phyloP scores from a whole-genome alignment of 768 basidiomycete species.

The Xanthoconium stramineum region DNA sequence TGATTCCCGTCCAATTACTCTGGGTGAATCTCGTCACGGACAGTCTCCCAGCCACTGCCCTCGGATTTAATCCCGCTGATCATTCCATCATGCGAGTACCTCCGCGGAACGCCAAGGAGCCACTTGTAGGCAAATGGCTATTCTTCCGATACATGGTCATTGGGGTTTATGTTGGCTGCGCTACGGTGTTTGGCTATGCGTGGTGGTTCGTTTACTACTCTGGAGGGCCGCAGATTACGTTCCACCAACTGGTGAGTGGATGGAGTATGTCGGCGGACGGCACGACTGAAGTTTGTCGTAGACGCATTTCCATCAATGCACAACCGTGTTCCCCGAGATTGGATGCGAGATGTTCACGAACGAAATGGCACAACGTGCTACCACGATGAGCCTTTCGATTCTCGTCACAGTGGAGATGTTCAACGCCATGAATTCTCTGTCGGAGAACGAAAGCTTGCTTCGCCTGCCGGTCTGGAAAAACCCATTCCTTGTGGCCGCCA shows the following conservation, averaged over 20 bases:
- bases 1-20: conserved; percentile 95
- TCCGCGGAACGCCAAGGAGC: conserved; percentile 86
- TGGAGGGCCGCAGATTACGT: conserved; percentile 90
- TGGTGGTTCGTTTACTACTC: conserved; percentile 98
- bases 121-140: conserved; percentile 88
- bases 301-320: conserved; percentile 97
- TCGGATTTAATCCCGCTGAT: conserved; percentile 97
- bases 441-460: conserved; percentile 93
- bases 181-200: conserved; percentile 95
- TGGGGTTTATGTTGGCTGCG: conserved; percentile 89
- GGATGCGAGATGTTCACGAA: conserved; percentile 97
- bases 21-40: conserved; percentile 99
- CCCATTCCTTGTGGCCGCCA: conserved; percentile 85
- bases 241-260: conserved; percentile 80
- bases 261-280: neutral
- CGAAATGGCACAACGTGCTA: conserved; percentile 79
- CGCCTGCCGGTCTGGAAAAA: conserved; percentile 93
- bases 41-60: conserved; percentile 92
- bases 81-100: conserved; percentile 96
- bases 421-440: conserved; percentile 97
- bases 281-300: conserved; percentile 29
- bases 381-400: conserved; percentile 95
- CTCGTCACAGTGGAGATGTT: conserved; percentile 97
- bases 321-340: conserved; percentile 77
- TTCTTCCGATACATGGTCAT: conserved; percentile 96